Base-by-base conservation (phyloP, 768 basidiomycete species). In the Cystoderma amianthinum region DNA sequence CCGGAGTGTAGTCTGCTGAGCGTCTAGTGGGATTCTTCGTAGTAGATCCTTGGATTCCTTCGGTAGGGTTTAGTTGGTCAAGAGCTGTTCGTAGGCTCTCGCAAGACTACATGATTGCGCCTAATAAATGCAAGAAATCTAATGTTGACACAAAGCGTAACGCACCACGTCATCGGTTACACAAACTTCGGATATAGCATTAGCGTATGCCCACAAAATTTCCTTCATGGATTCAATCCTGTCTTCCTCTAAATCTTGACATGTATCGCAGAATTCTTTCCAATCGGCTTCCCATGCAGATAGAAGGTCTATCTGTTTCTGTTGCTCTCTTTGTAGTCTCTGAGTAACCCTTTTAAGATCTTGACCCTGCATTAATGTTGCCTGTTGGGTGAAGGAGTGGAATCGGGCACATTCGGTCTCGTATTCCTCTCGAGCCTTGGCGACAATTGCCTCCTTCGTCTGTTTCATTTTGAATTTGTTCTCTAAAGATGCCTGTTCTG, bases 181-280 rank as follows among this genome's bases (percentile, higher is more conserved):
- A 52, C 95, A 97, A n/a, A 95, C 79, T 5, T 83, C 89, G 12
- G 94, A 96, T 16, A 96, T 78, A 2, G 82, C 85, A 57, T 99
- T 99, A 0, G 95, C 94, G 57, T 91, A 97, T 4, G 81, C 74
- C 95, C 96, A 99, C 50, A 96, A 69, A 42, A 83, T 85, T 58
- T 94, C 91, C 65, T 95, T 97, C 68, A 88, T 80, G 59, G 94
- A 87, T 46, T 94, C 92, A 59, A 93, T 62, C 18, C 96, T 76
- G 42, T 98, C 96, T 53, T 98, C 94, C 53, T 99, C 96, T 33
- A 96, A 63, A 67, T 99, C 96, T 63, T 99, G 96, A 48, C 88
- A 90, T n/a, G 77, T 75, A 62, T 99, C 96, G 56, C 92, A 97
- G 62, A 94, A 98, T 10, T 69, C 70, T 61, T 89, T 94, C 94